Conservation (phyloP, 164 flowering plant species). For the Liquidambar formosana region DNA sequence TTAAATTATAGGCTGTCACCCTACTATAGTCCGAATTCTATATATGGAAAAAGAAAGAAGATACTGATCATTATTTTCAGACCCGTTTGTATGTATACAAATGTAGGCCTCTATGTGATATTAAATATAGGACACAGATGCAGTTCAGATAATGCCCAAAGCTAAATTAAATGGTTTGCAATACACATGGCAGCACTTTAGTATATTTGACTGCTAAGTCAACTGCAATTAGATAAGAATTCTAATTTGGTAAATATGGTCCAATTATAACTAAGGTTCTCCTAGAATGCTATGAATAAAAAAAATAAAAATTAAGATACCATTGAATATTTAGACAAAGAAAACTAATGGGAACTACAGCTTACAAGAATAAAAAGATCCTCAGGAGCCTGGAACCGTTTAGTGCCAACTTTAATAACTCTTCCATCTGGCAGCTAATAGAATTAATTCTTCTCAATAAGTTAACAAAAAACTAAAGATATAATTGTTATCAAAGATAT, state of each 20-base stretch:
- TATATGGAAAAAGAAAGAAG: no score
- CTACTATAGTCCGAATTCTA: no score
- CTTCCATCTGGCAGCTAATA: constrained; percentile 98
- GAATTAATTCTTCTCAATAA: constrained; percentile 5
- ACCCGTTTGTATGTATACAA: not conserved
- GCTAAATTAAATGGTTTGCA: constrained; percentile 2
- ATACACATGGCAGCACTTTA: not conserved
- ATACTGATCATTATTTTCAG: no score
- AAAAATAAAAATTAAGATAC: not conserved
- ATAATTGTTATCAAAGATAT: not conserved
- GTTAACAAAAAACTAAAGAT: not conserved
- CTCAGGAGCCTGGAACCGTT: constrained; percentile 97
- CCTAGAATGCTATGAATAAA: not conserved
- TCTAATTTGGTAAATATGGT: not conserved
- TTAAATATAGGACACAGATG: not conserved
- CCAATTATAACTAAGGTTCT: not conserved
- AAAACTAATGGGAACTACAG: not conserved
- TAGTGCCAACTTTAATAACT: constrained; percentile 94
- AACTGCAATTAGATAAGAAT: not conserved
- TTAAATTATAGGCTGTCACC: no score
- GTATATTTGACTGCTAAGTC: not conserved
- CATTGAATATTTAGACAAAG: not conserved
- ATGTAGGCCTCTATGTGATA: not conserved
- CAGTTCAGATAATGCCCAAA: not conserved
- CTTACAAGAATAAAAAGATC: constrained; percentile 97